Percentiles rank a stretch among this genome's conserved stretches.
phyloP scores from a whole-genome alignment of 108 stramenopile species.

The Discostella stelligeroides region DNA sequence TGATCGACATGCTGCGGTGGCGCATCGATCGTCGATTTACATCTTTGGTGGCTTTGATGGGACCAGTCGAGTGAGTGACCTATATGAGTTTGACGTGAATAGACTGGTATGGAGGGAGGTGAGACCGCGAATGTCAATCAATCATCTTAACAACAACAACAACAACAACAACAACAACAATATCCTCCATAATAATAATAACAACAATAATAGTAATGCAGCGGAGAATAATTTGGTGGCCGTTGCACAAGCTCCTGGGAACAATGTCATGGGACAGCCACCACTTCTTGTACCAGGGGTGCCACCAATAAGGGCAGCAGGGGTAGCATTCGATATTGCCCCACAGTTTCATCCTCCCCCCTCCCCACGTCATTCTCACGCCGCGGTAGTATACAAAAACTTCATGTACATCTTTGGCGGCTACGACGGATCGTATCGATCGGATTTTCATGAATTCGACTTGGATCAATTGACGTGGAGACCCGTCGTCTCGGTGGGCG shows the following conservation, averaged over 20 bases:
- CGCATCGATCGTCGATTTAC: slow-evolving; percentile 77
- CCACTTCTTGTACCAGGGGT: neutral
- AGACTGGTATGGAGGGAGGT: slow-evolving; percentile 83
- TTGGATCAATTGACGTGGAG: slow-evolving; percentile 73
- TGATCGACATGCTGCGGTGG: slow-evolving; percentile 90
- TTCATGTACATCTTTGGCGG: slow-evolving; percentile 91
- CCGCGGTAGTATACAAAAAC: slow-evolving; percentile 87
- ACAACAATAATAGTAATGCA: slow-evolving; percentile 1
- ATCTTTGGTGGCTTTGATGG: slow-evolving; percentile 94
- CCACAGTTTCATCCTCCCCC: slow-evolving; percentile 58
- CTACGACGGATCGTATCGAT: slow-evolving; percentile 93
- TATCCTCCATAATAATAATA: neutral
- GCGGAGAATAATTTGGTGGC: neutral
- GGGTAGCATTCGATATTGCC: slow-evolving; percentile 2
- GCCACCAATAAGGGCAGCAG: neutral
- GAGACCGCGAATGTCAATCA: slow-evolving; percentile 16
- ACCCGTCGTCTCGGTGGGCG: slow-evolving; percentile 68
- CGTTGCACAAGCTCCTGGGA: neutral
- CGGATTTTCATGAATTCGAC: slow-evolving; percentile 90
- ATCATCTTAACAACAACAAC: neutral
- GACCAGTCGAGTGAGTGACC: slow-evolving; percentile 82
- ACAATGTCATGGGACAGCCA: neutral
- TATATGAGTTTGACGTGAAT: slow-evolving; percentile 89
- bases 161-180: neutral
- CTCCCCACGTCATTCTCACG: slow-evolving; percentile 93